Base-by-base conservation (phyloP, 345 rosid genomes). In the Lagerstroemia speciosa region DNA sequence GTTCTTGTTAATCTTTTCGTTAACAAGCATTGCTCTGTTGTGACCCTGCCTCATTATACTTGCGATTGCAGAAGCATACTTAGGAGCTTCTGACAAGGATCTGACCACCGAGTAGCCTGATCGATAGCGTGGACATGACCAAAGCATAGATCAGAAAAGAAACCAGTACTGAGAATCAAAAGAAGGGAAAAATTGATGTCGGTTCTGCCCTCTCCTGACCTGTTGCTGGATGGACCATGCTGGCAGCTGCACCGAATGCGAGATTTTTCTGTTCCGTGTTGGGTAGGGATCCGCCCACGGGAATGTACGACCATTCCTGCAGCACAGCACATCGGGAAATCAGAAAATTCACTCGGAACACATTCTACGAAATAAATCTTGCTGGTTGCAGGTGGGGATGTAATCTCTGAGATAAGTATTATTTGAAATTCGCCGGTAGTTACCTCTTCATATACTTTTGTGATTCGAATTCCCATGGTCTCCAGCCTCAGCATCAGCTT, bases 301-400 rank as follows among this genome's bases (percentile, higher is more conserved):
- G 99, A 73, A 94, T 89, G 73, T 91, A 94, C 57, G 99, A 94
- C 99, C 97, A 94, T 74, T 94, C 96, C 99, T 91, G 84, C 68
- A 81, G 84, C 69, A 81, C 29, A 70, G 67, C 37, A 62, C 36
- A 72, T 60, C 53, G 29, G 57, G 53, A 72, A 16, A 46, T 60
- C 15, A 19, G 34, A 64, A 17, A 34, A 32, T 15, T 41, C 36
- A 26, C 34, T 45, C 24, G 14, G 34, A 66, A 40, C 34, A 66
- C 22, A 12, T 62, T 8, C 32, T 31, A 26, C 2, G 20, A 29
- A 62, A 62, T 8, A 62, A 62, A 62, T 48, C 55, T 48, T 48
- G 55, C 55, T 48, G 43, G 43, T 38, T 48, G n/a, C 5, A 20
- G 7, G 0, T 48, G 7, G 3, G 20, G 24, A 58, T 1, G 63